phyloP scores from a whole-genome alignment of 2,329 filamentous ascomycete genomes.

The Pseudogymnoascus destructans region DNA sequence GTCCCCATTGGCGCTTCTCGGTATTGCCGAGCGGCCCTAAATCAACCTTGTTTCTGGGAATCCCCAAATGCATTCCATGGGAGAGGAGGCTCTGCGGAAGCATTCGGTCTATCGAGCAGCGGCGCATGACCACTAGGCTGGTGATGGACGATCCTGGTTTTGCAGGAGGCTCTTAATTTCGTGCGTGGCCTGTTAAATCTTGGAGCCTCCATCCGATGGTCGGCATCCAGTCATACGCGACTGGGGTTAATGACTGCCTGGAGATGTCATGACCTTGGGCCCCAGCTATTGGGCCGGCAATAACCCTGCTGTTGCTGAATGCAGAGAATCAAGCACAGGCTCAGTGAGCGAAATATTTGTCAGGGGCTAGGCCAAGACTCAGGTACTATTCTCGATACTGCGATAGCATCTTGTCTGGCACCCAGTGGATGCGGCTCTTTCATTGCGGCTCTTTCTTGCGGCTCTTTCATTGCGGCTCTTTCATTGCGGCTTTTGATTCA shows the following conservation, averaged over 20 bases:
- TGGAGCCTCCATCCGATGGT: background rate
- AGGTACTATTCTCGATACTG: background rate
- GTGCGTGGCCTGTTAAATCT: background rate
- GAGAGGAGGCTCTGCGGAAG: background rate
- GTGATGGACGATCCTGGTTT: background rate
- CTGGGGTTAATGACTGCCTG: background rate
- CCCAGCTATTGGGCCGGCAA: background rate
- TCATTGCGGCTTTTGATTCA: background rate
- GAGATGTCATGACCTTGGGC: background rate
- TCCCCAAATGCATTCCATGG: background rate
- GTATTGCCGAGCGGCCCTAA: background rate
- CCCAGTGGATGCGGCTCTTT: background rate
- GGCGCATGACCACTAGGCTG: background rate
- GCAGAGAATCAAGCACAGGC: background rate
- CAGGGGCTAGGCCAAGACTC: background rate
- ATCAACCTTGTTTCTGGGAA: background rate
- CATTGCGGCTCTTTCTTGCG: background rate
- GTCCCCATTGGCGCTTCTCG: background rate
- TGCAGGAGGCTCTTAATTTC: background rate
- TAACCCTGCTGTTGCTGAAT: background rate
- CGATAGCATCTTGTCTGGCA: background rate
- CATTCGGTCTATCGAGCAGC: background rate
- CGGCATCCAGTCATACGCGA: background rate
- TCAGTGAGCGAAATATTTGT: background rate
- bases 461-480: slow-evolving; percentile 1